These are phyloP conservation scores for Perilla frutescens DNA, from an alignment of 257 asterid species.

Conservation along the genomic window DNA sequence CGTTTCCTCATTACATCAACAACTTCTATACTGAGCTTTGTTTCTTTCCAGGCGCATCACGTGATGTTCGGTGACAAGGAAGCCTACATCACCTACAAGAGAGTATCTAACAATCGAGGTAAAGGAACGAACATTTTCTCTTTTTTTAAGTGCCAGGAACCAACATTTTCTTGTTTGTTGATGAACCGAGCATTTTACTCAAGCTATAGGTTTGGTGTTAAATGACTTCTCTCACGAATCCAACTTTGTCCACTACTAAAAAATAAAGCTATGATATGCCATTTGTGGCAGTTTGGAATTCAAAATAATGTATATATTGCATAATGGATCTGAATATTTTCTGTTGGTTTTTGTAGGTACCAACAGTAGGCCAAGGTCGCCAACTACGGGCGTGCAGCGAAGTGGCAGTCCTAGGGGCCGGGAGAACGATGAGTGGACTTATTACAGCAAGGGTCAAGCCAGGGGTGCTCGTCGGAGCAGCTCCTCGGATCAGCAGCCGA, in stretches of 20 bases:
- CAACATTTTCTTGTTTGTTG: too few relatives aligned
- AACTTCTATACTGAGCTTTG: neutral
- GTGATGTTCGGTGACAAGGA: conserved; percentile 48
- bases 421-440: conserved; percentile 23
- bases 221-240: neutral
- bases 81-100: conserved; percentile 55
- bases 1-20: neutral
- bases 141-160: neutral
- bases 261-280: neutral
- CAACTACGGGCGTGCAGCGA: conserved; percentile 36
- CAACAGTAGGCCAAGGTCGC: conserved; percentile 38
- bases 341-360: conserved; percentile 37
- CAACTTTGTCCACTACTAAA: neutral
- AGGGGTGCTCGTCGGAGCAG: conserved; percentile 25
- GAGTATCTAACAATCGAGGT: conserved; percentile 42
- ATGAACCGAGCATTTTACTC: too few relatives aligned
- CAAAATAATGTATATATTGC: neutral
- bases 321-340: neutral
- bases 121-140: neutral
- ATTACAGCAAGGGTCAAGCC: neutral
- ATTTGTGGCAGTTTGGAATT: neutral
- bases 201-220: neutral
- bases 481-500: conserved; percentile 10
- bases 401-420: conserved; percentile 25
- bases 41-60: conserved; percentile 50